Evolutionary conservation across 331 rosid species (phyloP).

Genomic region (Acacia pycnantha): DNA sequence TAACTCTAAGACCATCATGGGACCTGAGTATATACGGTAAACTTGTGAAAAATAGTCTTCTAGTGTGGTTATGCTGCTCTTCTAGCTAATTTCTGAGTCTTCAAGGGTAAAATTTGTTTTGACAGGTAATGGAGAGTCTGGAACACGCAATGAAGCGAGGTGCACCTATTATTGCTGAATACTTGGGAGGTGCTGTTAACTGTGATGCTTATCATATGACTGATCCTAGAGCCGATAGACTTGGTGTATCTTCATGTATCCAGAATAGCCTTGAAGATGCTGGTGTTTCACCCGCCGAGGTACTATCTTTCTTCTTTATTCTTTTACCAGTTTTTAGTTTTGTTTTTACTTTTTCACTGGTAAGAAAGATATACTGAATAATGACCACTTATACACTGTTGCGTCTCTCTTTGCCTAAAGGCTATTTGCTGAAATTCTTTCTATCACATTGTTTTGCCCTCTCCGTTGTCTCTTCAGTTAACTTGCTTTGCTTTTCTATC

Average conservation of each 20-base stretch:
- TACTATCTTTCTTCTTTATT: conserved; percentile 9
- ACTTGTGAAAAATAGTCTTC: neutral
- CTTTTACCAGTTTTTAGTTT: no score
- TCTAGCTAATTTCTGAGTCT: conserved; percentile 4
- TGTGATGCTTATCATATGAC: no score
- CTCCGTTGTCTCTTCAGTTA: no score
- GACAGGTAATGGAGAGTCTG: conserved; percentile 89
- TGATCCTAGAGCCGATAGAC: conserved; percentile 97
- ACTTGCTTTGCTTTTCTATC: no score
- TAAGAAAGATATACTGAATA: no score
- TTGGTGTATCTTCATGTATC: conserved; percentile 96
- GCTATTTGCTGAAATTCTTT: no score
- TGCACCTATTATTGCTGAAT: conserved; percentile 87
- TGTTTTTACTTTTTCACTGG: no score
- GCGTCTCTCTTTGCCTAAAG: no score
- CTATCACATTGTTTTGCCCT: no score
- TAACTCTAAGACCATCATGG: neutral
- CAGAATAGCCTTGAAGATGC: conserved; percentile 92
- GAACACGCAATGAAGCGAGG: conserved; percentile 97
- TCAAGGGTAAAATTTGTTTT: conserved; percentile 2
- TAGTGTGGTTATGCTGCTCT: neutral
- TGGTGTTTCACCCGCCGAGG: conserved; percentile 98
- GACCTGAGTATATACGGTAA: neutral
- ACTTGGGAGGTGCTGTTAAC: conserved; percentile 95
- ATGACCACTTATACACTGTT: no score